Conservation (phyloP, 1,139 yeast species). For the Scheffersomyces parashehatae region DNA sequence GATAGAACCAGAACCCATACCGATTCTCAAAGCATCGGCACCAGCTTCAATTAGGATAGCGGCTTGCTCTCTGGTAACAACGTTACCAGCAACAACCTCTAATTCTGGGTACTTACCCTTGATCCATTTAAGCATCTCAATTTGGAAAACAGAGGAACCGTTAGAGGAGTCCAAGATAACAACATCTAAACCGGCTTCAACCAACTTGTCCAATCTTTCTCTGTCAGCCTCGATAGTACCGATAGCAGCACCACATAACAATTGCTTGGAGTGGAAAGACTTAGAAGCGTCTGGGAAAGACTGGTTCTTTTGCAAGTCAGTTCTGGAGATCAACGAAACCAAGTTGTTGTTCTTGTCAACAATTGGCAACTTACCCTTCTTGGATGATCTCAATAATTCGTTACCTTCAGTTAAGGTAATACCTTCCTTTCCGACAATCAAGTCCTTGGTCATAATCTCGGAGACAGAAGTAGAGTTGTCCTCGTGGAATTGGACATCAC, state of each 20-base stretch:
- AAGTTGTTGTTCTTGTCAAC: slow-evolving; percentile 76
- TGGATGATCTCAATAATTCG: slow-evolving; percentile 84
- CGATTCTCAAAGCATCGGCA: slow-evolving; percentile 97
- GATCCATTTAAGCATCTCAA: slow-evolving; percentile 90
- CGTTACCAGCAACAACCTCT: slow-evolving; percentile 96
- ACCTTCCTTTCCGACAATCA: slow-evolving; percentile 82
- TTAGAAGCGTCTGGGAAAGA: slow-evolving; percentile 93
- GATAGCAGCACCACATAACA: slow-evolving; percentile 97
- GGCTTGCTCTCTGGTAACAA: slow-evolving; percentile 98
- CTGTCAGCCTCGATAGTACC: slow-evolving; percentile 92
- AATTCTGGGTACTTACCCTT: slow-evolving; percentile 76
- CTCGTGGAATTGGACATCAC: slow-evolving; percentile 96
- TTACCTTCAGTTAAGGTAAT: slow-evolving; percentile 84
- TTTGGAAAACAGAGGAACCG: slow-evolving; percentile 95
- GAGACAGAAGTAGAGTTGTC: slow-evolving; percentile 61
- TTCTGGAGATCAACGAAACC: slow-evolving; percentile 87
- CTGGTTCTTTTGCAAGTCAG: slow-evolving; percentile 95
- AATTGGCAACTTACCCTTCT: slow-evolving; percentile 97
- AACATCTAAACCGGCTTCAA: slow-evolving; percentile 96
- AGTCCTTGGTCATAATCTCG: slow-evolving; percentile 86
- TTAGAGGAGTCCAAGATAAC: slow-evolving; percentile 95
- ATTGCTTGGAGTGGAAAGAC: slow-evolving; percentile 89
- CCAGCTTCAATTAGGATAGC: slow-evolving; percentile 94
- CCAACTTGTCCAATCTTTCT: slow-evolving; percentile 79
- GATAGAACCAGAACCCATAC: slow-evolving; percentile 99